Evolutionary conservation across 495 filamentous ascomycete species (phyloP).

Genomic region (Cudoniella acicularis): DNA sequence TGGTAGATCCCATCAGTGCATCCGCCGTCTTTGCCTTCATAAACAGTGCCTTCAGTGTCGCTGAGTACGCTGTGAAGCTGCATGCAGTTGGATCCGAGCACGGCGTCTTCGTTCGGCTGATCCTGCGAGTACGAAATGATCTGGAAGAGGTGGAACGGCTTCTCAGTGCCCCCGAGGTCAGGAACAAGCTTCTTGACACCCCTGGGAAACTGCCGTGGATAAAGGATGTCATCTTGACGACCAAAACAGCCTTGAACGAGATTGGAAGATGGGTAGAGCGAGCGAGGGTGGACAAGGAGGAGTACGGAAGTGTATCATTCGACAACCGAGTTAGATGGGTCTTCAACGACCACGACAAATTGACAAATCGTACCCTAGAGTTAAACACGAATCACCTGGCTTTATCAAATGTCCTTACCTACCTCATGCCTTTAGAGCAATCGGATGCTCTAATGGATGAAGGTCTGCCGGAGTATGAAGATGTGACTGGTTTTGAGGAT

Average conservation of each 20-base stretch:
- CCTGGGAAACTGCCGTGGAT: slow-evolving; percentile 22
- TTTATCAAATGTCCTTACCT: slow-evolving; percentile 16
- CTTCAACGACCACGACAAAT: slow-evolving; percentile 27
- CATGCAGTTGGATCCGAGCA: slow-evolving; percentile 23
- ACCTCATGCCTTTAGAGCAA: slow-evolving; percentile 5
- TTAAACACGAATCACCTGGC: slow-evolving; percentile 28
- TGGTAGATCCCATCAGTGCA: slow-evolving; percentile 16
- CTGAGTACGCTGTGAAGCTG: slow-evolving; percentile 23
- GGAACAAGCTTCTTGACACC: slow-evolving; percentile 9
- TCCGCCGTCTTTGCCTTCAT: slow-evolving; percentile 20
- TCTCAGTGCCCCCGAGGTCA: slow-evolving; percentile 3
- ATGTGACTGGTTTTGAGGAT: too few relatives aligned
- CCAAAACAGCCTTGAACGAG: slow-evolving; percentile 26
- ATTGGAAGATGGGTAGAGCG: slow-evolving; percentile 29
- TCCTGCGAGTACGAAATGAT: slow-evolving; percentile 27
- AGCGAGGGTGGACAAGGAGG: slow-evolving; percentile 20
- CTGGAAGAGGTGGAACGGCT: slow-evolving; percentile 27
- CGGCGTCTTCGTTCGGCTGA: slow-evolving; percentile 25
- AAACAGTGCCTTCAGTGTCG: slow-evolving; percentile 26
- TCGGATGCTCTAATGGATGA: too few relatives aligned
- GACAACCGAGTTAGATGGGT: slow-evolving; percentile 27
- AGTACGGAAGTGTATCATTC: slow-evolving; percentile 18
- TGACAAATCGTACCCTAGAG: slow-evolving; percentile 16
- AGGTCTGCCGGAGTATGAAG: too few relatives aligned
- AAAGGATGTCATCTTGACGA: slow-evolving; percentile 18